Conservation (phyloP, 768 basidiomycete species). For the Tricholoma bakamatsutake region DNA sequence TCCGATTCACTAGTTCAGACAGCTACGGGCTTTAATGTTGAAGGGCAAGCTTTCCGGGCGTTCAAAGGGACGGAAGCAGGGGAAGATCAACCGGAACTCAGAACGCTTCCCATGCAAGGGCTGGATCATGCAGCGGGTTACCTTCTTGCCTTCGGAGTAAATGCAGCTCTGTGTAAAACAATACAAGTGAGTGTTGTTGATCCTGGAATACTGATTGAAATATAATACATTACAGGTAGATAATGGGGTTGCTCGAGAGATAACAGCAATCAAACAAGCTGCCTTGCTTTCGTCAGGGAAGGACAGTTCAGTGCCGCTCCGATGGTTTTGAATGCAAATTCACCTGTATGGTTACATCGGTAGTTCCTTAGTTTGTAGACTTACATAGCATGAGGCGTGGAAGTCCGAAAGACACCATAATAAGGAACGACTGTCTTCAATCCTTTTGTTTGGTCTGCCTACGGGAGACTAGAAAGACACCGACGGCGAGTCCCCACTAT, state of each 20-base stretch:
- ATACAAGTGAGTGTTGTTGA: constrained; percentile 34
- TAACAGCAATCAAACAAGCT: constrained; percentile 42
- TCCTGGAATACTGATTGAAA: background rate
- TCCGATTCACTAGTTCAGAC: constrained; percentile 65
- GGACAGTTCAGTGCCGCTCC: constrained; percentile 16
- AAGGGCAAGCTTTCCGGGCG: constrained; percentile 40
- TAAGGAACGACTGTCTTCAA: too few relatives aligned
- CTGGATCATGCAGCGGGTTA: constrained; percentile 58
- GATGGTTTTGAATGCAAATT: background rate
- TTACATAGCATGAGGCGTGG: too few relatives aligned
- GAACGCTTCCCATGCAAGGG: constrained; percentile 47
- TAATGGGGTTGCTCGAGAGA: constrained; percentile 10
- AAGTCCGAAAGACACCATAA: too few relatives aligned
- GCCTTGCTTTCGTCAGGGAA: constrained; percentile 37
- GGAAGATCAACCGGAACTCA: constrained; percentile 8
- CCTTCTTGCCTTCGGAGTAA: constrained; percentile 52
- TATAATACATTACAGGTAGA: constrained; percentile 25
- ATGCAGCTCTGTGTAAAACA: constrained; percentile 47
- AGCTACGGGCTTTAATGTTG: constrained; percentile 54
- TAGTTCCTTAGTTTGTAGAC: background rate
- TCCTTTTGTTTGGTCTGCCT: too few relatives aligned
- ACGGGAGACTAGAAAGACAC: too few relatives aligned
- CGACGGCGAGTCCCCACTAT: too few relatives aligned
- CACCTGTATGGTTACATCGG: background rate
- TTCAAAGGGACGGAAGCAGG: constrained; percentile 18